Percentiles rank a stretch among this genome's conserved stretches.
Evolutionary conservation across 2,329 filamentous ascomycete genomes (phyloP).

Genomic region (Epichloe sp.): DNA sequence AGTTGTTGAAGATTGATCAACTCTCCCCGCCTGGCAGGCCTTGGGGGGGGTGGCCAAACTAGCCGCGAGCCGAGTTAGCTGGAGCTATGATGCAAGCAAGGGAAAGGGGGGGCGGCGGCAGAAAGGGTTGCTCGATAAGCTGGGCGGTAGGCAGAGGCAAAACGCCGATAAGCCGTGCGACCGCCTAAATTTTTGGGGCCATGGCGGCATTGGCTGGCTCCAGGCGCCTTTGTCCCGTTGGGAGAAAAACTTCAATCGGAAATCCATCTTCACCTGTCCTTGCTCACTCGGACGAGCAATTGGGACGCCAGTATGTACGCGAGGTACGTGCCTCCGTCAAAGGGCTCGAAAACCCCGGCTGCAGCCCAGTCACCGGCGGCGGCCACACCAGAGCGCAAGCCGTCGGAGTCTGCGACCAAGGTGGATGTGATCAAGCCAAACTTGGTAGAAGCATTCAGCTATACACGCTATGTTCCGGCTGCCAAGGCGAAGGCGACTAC

Average conservation of each 20-base stretch:
- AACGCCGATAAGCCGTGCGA: constrained; percentile 21
- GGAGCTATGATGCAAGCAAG: not conserved
- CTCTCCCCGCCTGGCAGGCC: no score
- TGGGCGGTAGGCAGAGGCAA: constrained; percentile 24
- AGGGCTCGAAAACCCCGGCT: constrained; percentile 10
- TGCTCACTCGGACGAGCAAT: not conserved
- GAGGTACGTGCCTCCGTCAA: constrained; percentile 27
- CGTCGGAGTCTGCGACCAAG: not conserved
- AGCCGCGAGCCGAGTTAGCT: no score
- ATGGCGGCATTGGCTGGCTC: constrained; percentile 8
- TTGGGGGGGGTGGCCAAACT: not conserved
- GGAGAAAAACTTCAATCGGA: not conserved
- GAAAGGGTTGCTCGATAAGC: constrained; percentile 14
- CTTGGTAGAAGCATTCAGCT: constrained; percentile 15
- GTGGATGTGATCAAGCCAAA: not conserved
- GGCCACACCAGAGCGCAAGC: not conserved
- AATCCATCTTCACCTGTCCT: not conserved
- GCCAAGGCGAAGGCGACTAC: constrained; percentile 10
- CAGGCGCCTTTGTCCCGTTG: not conserved
- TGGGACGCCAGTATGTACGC: constrained; percentile 24
- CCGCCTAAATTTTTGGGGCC: constrained; percentile 22
- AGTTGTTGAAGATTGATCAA: no score
- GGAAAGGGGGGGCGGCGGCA: no score
- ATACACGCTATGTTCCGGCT: constrained; percentile 29
- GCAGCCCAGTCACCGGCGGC: constrained; percentile 4